phyloP scores from a whole-genome alignment of 2,329 filamentous ascomycete genomes.

The Metarhizium album region DNA sequence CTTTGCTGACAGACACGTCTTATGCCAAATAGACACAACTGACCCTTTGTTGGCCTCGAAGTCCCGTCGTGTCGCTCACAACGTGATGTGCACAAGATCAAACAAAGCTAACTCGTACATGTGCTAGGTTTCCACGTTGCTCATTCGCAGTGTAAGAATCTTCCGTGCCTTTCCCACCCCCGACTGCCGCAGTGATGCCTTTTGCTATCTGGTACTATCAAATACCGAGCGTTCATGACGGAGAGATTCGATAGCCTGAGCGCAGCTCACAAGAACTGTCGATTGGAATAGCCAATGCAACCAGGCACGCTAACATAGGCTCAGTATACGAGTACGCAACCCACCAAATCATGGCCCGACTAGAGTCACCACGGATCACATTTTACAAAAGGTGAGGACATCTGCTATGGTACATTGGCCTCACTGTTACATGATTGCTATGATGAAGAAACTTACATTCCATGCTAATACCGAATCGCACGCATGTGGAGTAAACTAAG shows the following conservation, averaged over 20 bases:
- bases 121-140: not conserved
- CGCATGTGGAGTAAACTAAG: constrained; percentile 55
- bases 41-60: constrained; percentile 16
- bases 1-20: constrained; percentile 41
- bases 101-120: constrained; percentile 4
- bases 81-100: not conserved
- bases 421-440: constrained; percentile 16
- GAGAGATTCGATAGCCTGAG: constrained; percentile 23
- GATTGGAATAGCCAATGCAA: no score
- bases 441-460: constrained; percentile 63
- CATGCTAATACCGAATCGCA: constrained; percentile 65
- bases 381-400: constrained; percentile 14
- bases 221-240: constrained; percentile 33
- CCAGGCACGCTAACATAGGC: not conserved
- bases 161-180: not conserved
- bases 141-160: not conserved
- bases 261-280: constrained; percentile 6
- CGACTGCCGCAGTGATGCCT: constrained; percentile 26
- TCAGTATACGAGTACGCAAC: not conserved
- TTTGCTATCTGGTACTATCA: constrained; percentile 32
- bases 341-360: not conserved
- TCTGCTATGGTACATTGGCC: not conserved
- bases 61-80: not conserved
- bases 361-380: no score
- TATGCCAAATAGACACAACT: constrained; percentile 46